Evolutionary conservation across 768 basidiomycete genomes (phyloP).

Genomic region (Filobasidium floriforme): DNA sequence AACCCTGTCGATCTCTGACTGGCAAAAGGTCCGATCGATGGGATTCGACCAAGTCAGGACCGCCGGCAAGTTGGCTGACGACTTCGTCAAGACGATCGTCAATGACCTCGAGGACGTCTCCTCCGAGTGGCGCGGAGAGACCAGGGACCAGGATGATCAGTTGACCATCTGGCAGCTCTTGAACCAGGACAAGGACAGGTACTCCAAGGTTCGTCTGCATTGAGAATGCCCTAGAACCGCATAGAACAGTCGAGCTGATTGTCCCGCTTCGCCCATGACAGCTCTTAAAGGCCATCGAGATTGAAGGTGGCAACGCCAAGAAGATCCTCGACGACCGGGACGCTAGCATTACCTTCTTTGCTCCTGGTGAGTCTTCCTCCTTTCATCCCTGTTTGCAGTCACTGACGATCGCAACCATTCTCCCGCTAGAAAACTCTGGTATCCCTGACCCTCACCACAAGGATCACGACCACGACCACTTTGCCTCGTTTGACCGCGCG

Average conservation of each 20-base stretch:
- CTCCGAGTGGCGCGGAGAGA: slow-evolving; percentile 1
- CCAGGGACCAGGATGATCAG: slow-evolving; percentile 26
- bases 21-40: slow-evolving; percentile 3
- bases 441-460: slow-evolving; percentile 36
- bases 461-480: slow-evolving; percentile 27
- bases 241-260: neutral
- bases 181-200: slow-evolving; percentile 37
- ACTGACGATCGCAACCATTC: slow-evolving; percentile 17
- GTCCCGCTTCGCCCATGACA: neutral
- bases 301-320: slow-evolving; percentile 26
- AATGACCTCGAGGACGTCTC: neutral
- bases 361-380: slow-evolving; percentile 1
- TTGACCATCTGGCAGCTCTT: slow-evolving; percentile 43
- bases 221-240: slow-evolving; percentile 23
- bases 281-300: slow-evolving; percentile 2
- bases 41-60: neutral
- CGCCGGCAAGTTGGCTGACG: neutral
- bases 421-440: slow-evolving; percentile 34
- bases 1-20: neutral
- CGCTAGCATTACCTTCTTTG: slow-evolving; percentile 43
- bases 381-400: neutral
- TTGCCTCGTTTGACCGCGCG: slow-evolving; percentile 17
- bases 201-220: slow-evolving; percentile 35
- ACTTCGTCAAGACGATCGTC: neutral
- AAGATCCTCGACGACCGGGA: slow-evolving; percentile 40